Percentiles rank a stretch among this genome's conserved stretches.
These are phyloP conservation scores for Nicotiana attenuata DNA, from an alignment of 257 asterid species.

Conservation along the genomic window DNA sequence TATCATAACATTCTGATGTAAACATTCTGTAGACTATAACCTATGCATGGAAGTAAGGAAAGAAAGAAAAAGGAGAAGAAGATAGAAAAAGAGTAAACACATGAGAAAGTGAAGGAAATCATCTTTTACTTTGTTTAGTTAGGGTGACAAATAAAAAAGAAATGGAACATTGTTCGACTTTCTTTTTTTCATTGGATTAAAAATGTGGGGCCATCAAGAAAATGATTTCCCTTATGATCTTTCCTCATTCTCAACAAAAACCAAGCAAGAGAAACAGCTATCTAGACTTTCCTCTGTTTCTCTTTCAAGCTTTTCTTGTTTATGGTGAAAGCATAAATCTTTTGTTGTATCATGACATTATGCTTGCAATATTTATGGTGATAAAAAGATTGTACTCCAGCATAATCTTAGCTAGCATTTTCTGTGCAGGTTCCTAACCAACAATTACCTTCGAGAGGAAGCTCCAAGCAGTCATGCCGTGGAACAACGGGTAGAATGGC, in stretches of 20 bases:
- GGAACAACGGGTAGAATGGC: slow-evolving; percentile 98
- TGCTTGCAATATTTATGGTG: background rate
- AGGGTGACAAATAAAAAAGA: background rate
- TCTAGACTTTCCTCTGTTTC: background rate
- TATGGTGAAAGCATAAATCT: background rate
- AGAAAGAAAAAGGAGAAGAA: background rate
- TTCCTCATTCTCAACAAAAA: background rate
- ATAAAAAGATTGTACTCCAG: background rate
- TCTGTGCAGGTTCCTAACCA: slow-evolving; percentile 81
- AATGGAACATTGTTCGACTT: background rate
- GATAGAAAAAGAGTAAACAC: background rate
- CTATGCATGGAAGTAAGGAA: background rate
- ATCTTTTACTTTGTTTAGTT: background rate
- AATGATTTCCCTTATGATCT: background rate
- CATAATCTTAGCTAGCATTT: background rate
- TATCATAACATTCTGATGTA: background rate
- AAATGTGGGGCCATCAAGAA: background rate
- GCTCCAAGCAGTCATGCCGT: slow-evolving; percentile 92
- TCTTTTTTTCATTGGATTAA: background rate
- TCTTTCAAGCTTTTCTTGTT: background rate
- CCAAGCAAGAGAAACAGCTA: background rate
- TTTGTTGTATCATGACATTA: background rate
- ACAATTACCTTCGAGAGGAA: slow-evolving; percentile 97
- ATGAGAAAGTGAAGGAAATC: background rate
- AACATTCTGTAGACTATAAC: background rate